Base-by-base conservation (phyloP, 208 protist genomes). In the Crithidia expoeki region DNA sequence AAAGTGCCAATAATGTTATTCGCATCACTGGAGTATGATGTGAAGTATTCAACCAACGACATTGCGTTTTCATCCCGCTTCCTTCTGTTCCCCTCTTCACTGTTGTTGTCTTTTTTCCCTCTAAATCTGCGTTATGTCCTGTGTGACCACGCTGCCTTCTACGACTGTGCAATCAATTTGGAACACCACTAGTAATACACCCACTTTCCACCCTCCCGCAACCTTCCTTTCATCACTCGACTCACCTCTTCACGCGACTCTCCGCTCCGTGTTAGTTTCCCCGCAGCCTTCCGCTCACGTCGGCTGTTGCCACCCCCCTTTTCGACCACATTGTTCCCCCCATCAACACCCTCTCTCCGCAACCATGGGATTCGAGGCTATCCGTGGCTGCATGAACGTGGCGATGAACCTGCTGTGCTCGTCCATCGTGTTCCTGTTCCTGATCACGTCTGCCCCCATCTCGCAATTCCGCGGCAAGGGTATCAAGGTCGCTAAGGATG, bases 391-490 rank as follows among this genome's bases (percentile, higher is more conserved):
- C 62, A 63, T 80, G 70, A 69, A 67, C 47, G 61, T 83, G 33
- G 74, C 72, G 34, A 44, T 80, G 53, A 74, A 79, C 73, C 32
- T 83, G 63, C 56, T 87, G 60, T 88, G 81, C 75, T 69, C 51
- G 42, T 80, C 52, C 76, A 79, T 85, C 30, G 69, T 81, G 34
- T 90, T 85, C 63, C 42, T 87, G 40, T 85, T 90, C 47, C 67
- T 83, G 25, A 58, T 72, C 32, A 81, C 80, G 32, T 82, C 74
- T 25, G 76, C 76, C 19, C 84, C 84, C 17, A 81, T 86, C 51
- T 74, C 79, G 65, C 84, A 90, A 66, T 90, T 87, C 66, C 76
- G 73, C 33, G 80, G 81, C 58, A 77, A 55, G 62, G 78, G 81
- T 34, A 34, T 80, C 7, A 38, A 52, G 14, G 19, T 11, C 33